Percentiles rank a stretch among this genome's conserved stretches.
phyloP scores from a whole-genome alignment of 2,329 filamentous ascomycete species.

The Pyrenochaeta sp. region DNA sequence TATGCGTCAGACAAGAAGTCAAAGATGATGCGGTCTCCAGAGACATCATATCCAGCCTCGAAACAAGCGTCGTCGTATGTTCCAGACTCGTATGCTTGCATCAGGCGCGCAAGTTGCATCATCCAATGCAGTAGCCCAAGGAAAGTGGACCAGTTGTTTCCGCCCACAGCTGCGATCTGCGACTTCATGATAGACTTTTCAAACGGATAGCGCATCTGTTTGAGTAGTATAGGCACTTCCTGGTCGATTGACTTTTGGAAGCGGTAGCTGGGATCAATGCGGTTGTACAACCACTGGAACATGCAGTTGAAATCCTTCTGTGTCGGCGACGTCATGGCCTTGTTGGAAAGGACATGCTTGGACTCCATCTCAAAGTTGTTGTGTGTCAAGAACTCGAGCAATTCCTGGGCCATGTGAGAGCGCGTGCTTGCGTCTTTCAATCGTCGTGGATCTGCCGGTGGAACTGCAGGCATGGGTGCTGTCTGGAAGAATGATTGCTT shows the following conservation, averaged over 20 bases:
- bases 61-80: conserved; percentile 90
- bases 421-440: conserved; percentile 84
- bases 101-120: conserved; percentile 96
- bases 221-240: conserved; percentile 90
- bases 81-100: conserved; percentile 80
- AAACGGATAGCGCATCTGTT: conserved; percentile 93
- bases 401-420: conserved; percentile 82
- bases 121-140: conserved; percentile 96
- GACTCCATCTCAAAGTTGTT: conserved; percentile 98
- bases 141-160: conserved; percentile 96
- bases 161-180: conserved; percentile 91
- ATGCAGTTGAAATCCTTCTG: conserved; percentile 98
- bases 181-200: conserved; percentile 97
- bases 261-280: conserved; percentile 91
- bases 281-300: conserved; percentile 97
- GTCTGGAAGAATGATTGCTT: conserved; percentile 97
- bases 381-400: conserved; percentile 89
- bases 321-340: conserved; percentile 90
- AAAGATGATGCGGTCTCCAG: conserved; percentile 91
- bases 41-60: conserved; percentile 87
- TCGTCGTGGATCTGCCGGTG: conserved; percentile 85
- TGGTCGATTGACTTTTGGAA: conserved; percentile 96
- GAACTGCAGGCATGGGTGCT: conserved; percentile 79
- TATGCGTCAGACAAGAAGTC: conserved; percentile 91
- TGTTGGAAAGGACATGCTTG: conserved; percentile 91